Base-by-base conservation (phyloP, 2,329 filamentous ascomycete genomes). In the Stemphylium beticola region DNA sequence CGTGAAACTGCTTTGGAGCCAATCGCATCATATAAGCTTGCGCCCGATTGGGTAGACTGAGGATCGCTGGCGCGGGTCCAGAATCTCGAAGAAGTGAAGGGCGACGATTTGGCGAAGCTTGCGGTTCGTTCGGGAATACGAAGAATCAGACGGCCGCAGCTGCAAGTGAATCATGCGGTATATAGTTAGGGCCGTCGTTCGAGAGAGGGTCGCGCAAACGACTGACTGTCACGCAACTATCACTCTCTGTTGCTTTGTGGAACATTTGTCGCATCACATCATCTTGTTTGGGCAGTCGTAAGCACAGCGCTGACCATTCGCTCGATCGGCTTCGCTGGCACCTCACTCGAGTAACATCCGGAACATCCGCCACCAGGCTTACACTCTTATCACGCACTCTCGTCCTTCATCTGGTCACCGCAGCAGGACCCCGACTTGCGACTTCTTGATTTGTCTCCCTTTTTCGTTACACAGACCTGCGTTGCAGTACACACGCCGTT, bases 291-390 rank as follows among this genome's bases (percentile, higher is more conserved):
- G 17, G 52, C 26, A 33, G 41, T 49, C 42, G 47, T 58, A 31
- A 51, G 52, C 55, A 37, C 31, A 34, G 44, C 38, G 39, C 44
- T 36, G 34, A 39, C 43, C 42, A 52, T 46, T 46, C 43, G 36
- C 43, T 56, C 44, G 12, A 24, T 41, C 41, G 39, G 32, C 29
- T 38, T 55, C 32, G 42, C 24, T 32, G 31, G 34, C 24, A 34
- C 34, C 32, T 37, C 48, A 45, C 44, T 49, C 47, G 18, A 41
- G 17, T 32, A 46, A 33, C 48, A 52, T 48, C 55, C 52, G 55
- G 40, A 15, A 43, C 43, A 44, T 56, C 49, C 55, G 53, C 33
- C 44, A 44, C 36, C 29, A 24, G 17, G 33, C 20, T 38, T 9
- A 18, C n/a, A 15, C 18, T 15, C 17, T 24, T 29, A 32, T 31